Evolutionary conservation across 208 protist genomes (phyloP).

Genomic region (Pavlovales sp.): DNA sequence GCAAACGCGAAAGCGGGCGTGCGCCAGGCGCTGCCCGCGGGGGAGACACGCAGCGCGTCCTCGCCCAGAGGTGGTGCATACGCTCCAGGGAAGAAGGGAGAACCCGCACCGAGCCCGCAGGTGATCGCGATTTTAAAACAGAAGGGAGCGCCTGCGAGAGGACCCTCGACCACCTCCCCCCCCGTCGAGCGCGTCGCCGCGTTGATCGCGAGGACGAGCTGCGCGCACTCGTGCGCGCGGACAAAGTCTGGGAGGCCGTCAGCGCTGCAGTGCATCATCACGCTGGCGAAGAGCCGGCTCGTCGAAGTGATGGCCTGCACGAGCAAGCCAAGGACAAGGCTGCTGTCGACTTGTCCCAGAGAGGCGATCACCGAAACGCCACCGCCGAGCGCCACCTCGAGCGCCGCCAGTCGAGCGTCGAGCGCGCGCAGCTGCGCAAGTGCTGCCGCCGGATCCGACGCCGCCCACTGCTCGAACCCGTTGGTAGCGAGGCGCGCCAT

Average conservation of each 20-base stretch:
- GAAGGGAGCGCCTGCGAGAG: not conserved
- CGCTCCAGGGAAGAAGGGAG: not conserved
- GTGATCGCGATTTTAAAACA: not conserved
- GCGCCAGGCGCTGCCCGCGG: not conserved
- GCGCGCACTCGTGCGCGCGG: not conserved
- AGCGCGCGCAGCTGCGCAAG: not conserved
- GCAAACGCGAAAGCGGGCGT: not conserved
- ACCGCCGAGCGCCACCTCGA: not conserved
- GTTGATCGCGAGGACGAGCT: not conserved
- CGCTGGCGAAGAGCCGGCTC: not conserved
- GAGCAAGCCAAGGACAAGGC: not conserved
- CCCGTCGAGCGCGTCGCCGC: not conserved
- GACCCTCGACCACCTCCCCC: not conserved
- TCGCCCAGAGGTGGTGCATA: not conserved
- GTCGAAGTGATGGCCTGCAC: not conserved
- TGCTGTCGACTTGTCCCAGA: not conserved
- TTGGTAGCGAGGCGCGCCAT: not conserved
- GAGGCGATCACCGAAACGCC: not conserved
- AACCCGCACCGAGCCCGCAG: too few relatives aligned
- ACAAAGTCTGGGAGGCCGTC: not conserved
- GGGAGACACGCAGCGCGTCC: not conserved
- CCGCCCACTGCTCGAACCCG: not conserved
- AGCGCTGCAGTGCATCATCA: not conserved
- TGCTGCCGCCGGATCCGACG: too few relatives aligned
- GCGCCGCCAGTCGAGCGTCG: not conserved